Percentiles rank a stretch among this genome's conserved stretches.
phyloP scores from a whole-genome alignment of 352 stramenopile genomes.

The Globisporangium orthogonon region DNA sequence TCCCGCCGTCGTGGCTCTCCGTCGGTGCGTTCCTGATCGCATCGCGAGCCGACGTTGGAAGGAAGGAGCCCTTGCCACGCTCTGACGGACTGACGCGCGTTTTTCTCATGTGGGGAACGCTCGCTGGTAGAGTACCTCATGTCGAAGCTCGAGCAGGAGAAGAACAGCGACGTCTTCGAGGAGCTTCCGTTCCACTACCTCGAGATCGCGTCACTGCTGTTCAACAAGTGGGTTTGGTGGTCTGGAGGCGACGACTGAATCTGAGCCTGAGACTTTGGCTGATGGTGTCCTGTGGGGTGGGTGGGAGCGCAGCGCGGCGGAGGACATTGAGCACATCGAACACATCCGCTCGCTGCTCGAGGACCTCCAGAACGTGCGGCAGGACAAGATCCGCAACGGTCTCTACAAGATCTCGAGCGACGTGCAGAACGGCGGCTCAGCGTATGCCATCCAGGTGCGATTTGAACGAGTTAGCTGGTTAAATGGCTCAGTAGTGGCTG shows the following conservation, averaged over 20 bases:
- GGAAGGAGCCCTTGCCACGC: too few species aligned
- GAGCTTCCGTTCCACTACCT: slow-evolving; percentile 86
- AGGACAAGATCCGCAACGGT: slow-evolving; percentile 88
- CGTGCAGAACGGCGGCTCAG: slow-evolving; percentile 62
- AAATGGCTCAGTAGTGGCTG: neutral
- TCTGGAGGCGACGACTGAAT: neutral
- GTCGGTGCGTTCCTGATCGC: slow-evolving; percentile 30
- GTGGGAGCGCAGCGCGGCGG: slow-evolving; percentile 35
- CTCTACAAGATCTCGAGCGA: slow-evolving; percentile 75
- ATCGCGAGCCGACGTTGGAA: too few species aligned
- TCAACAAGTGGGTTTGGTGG: slow-evolving; percentile 60
- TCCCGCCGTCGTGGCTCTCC: slow-evolving; percentile 76
- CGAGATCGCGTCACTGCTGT: slow-evolving; percentile 74
- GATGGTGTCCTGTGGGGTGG: neutral
- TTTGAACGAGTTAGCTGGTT: too few species aligned
- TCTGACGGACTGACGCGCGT: too few species aligned
- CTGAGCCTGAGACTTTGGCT: neutral
- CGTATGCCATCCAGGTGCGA: slow-evolving; percentile 59
- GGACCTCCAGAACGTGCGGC: slow-evolving; percentile 85
- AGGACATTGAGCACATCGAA: slow-evolving; percentile 82
- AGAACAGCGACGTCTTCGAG: slow-evolving; percentile 67
- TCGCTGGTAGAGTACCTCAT: slow-evolving; percentile 43
- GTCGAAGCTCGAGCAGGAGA: slow-evolving; percentile 56
- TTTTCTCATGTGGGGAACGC: too few species aligned
- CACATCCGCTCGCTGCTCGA: slow-evolving; percentile 76